Percentiles rank a stretch among this genome's conserved stretches.
These are phyloP conservation scores for Schrenkiella parvula DNA, from an alignment of 345 rosid genomes.

Conservation along the genomic window DNA sequence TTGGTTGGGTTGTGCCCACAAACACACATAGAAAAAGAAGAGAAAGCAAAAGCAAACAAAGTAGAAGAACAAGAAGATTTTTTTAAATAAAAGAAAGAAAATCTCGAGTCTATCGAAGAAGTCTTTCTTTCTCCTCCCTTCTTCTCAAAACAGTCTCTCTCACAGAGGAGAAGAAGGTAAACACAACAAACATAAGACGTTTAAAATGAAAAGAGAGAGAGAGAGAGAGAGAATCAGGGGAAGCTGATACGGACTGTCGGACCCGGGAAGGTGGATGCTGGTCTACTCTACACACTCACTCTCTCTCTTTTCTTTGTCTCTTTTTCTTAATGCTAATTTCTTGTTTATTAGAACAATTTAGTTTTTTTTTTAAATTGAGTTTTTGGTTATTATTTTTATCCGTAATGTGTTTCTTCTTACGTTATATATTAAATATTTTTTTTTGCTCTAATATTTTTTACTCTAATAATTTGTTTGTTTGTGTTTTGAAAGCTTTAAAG, in stretches of 20 bases:
- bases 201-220: slow-evolving; percentile 13
- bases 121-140: not conserved
- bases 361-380: too few relatives aligned
- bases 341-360: not conserved
- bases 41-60: slow-evolving; percentile 32
- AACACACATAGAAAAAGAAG: slow-evolving; percentile 28
- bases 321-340: not conserved
- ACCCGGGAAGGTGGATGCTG: slow-evolving; percentile 30
- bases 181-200: not conserved
- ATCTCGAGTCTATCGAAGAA: slow-evolving; percentile 26
- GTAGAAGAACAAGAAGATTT: not conserved
- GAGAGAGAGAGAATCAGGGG: slow-evolving; percentile 27
- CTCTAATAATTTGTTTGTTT: too few relatives aligned
- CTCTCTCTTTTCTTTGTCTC: not conserved
- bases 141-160: slow-evolving; percentile 12
- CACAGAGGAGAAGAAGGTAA: slow-evolving; percentile 6
- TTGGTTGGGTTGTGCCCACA: slow-evolving; percentile 18
- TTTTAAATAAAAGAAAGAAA: not conserved
- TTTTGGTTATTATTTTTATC: too few relatives aligned
- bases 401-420: too few relatives aligned
- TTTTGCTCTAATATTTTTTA: too few relatives aligned
- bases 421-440: too few relatives aligned
- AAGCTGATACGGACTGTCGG: slow-evolving; percentile 36
- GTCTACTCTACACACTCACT: slow-evolving; percentile 7
- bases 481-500: too few relatives aligned